Evolutionary conservation across 139 green algal genomes (phyloP).

Genomic region (Zygnema circumcarinatum): DNA sequence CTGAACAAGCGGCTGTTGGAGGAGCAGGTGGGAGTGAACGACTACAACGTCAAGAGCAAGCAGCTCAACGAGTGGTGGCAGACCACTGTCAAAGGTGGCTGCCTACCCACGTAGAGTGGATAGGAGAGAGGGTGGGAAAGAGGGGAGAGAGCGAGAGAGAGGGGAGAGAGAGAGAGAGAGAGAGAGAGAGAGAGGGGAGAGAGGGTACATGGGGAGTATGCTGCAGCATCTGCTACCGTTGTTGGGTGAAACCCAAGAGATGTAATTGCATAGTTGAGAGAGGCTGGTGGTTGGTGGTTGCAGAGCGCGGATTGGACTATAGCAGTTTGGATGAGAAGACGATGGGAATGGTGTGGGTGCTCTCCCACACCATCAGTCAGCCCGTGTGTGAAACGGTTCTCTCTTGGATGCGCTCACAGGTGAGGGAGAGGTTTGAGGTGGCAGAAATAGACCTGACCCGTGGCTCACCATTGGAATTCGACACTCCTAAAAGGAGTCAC

Average conservation of each 20-base stretch:
- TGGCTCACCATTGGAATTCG: too few species aligned
- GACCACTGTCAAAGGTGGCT: background rate
- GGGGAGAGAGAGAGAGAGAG: background rate
- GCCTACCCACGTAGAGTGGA: background rate
- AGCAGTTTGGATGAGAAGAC: slow-evolving; percentile 28
- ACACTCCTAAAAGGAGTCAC: too few species aligned
- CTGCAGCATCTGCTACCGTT: too few species aligned
- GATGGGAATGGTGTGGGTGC: slow-evolving; percentile 49
- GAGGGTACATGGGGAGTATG: too few species aligned
- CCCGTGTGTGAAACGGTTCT: slow-evolving; percentile 27
- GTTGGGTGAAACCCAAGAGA: too few species aligned
- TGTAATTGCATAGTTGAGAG: too few species aligned
- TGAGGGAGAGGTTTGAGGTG: too few species aligned
- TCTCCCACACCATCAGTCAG: slow-evolving; percentile 45
- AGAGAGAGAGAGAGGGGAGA: too few species aligned
- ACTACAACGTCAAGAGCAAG: slow-evolving; percentile 40
- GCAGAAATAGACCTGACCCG: too few species aligned
- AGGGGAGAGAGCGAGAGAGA: background rate
- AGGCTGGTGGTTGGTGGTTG: too few species aligned
- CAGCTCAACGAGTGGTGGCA: slow-evolving; percentile 28
- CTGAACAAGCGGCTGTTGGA: slow-evolving; percentile 34
- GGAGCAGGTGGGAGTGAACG: background rate
- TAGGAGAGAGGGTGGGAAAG: background rate
- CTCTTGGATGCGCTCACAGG: background rate
- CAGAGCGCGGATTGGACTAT: too few species aligned